Evolutionary conservation across 305 asterid species (phyloP).

Genomic region (Ilex paraguariensis): DNA sequence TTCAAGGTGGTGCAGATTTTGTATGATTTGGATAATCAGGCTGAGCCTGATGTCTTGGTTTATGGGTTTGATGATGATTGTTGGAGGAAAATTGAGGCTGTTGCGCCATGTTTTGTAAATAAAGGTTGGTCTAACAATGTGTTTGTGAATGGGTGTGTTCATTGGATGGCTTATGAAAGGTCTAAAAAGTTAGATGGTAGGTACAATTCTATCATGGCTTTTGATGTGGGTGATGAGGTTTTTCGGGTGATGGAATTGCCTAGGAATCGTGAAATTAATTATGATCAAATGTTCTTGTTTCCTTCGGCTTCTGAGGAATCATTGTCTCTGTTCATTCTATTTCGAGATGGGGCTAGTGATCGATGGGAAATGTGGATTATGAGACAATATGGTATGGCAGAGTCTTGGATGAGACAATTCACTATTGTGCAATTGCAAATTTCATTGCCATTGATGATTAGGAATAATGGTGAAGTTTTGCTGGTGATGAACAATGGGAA

Average conservation of each 20-base stretch:
- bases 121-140: conserved; percentile 25
- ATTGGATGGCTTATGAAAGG: conserved; percentile 34
- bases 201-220: conserved; percentile 29
- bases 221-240: conserved; percentile 24
- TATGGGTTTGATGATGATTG: conserved; percentile 12
- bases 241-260: conserved; percentile 30
- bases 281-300: conserved; percentile 17
- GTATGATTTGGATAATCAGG: conserved; percentile 15
- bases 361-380: conserved; percentile 35
- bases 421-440: conserved; percentile 10
- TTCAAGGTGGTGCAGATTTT: conserved; percentile 25
- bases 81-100: conserved; percentile 18
- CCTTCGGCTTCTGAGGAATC: conserved; percentile 21
- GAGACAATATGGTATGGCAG: conserved; percentile 27
- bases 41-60: conserved; percentile 20
- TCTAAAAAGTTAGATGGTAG: not conserved
- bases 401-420: conserved; percentile 24
- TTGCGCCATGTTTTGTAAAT: conserved; percentile 28
- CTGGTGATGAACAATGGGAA: conserved; percentile 20
- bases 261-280: conserved; percentile 9
- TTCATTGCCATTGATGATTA: conserved; percentile 23
- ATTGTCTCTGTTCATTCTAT: conserved; percentile 19
- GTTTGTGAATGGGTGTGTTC: conserved; percentile 29
- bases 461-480: conserved; percentile 15
- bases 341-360: conserved; percentile 15